Base-by-base conservation (phyloP, 495 filamentous ascomycete genomes). In the Zalerion maritima region DNA sequence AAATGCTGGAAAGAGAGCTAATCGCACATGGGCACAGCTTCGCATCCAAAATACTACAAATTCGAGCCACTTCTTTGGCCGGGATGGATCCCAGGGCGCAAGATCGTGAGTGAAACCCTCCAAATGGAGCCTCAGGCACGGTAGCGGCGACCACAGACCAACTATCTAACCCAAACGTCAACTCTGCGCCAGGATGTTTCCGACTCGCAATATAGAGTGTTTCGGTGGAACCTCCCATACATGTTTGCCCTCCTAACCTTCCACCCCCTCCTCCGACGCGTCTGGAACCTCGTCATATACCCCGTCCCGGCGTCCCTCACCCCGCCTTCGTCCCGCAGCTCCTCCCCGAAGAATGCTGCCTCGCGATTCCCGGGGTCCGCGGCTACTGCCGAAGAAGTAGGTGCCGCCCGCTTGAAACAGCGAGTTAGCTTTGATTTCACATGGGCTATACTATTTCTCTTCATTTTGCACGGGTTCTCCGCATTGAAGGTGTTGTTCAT, bases 1-100 rank as follows among this genome's bases (percentile, higher is more conserved):
- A 1, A 36, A 17, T 29, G 25, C 28, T n/a, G 2, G 12, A n/a
- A n/a, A n/a, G n/a, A n/a, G n/a, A n/a, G n/a, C 35, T 29, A 26
- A 39, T 37, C 21, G 46, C 35, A 9, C 15, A 5, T 18, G 24
- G 18, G 14, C 7, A 12, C 46, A 94, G 85, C 80, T 29, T 75
- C 68, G 21, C 73, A 94, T 54, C 81, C 85, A 3, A 71, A 78
- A 33, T 96, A 91, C 47, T 37, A 62, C 20, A 81, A 71, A 37
- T 96, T 76, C 46, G 62, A 76, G 35, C 53, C 59, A 26, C 53
- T 77, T 1, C 68, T 99, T 11, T 76, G 71, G 0, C 62, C 71
- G 6, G 91, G 89, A 32, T 99, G 89, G 89, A 82, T 99, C 32
- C 77, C 76, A n/a, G 89, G 89, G 10, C 81, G 86, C 27, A 83